phyloP scores from a whole-genome alignment of 164 flowering plant genomes.

The Kingdonia uniflora region DNA sequence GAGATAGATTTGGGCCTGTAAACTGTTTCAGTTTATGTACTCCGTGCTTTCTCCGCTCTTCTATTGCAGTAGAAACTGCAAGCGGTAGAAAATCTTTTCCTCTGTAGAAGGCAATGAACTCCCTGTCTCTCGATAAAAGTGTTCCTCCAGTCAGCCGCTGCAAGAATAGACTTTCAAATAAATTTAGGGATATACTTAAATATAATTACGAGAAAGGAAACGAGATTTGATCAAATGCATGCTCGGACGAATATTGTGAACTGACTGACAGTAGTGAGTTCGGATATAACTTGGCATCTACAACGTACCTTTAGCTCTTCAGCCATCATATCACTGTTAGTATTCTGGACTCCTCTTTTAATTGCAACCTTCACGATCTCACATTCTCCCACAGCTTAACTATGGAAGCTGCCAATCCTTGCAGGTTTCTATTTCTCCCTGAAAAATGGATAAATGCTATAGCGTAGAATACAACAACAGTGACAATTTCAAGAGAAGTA shows the following conservation, averaged over 20 bases:
- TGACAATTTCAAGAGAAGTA: not conserved
- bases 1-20: slow-evolving; percentile 9
- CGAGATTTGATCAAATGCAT: too few relatives aligned
- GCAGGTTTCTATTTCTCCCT: slow-evolving; percentile 90
- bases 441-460: slow-evolving; percentile 8
- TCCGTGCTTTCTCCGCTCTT: slow-evolving; percentile 39
- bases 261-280: too few relatives aligned
- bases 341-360: slow-evolving; percentile 92
- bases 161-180: slow-evolving; percentile 6
- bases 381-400: slow-evolving; percentile 93
- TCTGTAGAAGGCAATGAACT: slow-evolving; percentile 71
- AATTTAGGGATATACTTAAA: too few relatives aligned
- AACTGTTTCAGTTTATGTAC: slow-evolving; percentile 5
- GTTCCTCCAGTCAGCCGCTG: slow-evolving; percentile 89
- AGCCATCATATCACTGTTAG: slow-evolving; percentile 81
- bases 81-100: slow-evolving; percentile 96
- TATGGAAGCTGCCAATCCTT: slow-evolving; percentile 84
- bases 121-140: slow-evolving; percentile 69
- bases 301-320: slow-evolving; percentile 74
- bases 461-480: too few relatives aligned
- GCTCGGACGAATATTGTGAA: too few relatives aligned
- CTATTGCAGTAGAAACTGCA: slow-evolving; percentile 78
- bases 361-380: slow-evolving; percentile 93
- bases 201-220: too few relatives aligned
- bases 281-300: too few relatives aligned